Conservation (phyloP, 768 basidiomycete genomes). For the Omphalotus guepiniiformis region DNA sequence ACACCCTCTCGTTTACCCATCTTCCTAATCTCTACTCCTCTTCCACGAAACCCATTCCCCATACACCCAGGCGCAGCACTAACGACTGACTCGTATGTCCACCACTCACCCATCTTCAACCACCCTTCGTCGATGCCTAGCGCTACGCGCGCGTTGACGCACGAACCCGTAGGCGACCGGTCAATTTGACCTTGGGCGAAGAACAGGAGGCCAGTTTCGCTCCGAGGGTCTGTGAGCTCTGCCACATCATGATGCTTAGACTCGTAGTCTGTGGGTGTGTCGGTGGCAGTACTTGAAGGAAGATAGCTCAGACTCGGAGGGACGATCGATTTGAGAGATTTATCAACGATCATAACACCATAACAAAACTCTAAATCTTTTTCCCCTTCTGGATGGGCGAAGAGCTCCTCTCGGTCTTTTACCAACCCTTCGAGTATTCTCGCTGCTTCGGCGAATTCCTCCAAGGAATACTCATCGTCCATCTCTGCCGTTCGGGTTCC, state of each 20-base stretch:
- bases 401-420: slow-evolving; percentile 17
- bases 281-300: not conserved
- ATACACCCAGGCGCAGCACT: slow-evolving; percentile 16
- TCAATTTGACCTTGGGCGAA: slow-evolving; percentile 37
- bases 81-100: slow-evolving; percentile 31
- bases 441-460: slow-evolving; percentile 27
- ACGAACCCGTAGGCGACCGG: slow-evolving; percentile 35
- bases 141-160: slow-evolving; percentile 34
- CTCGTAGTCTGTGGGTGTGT: not conserved
- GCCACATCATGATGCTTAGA: not conserved
- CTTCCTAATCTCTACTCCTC: slow-evolving; percentile 21
- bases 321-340: too few species aligned
- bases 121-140: slow-evolving; percentile 28
- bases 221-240: too few species aligned
- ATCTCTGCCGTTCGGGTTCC: not conserved
- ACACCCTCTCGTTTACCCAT: slow-evolving; percentile 10
- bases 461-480: slow-evolving; percentile 9
- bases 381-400: slow-evolving; percentile 27
- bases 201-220: slow-evolving; percentile 27
- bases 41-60: slow-evolving; percentile 23
- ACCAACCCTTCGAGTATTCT: slow-evolving; percentile 17
- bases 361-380: slow-evolving; percentile 32
- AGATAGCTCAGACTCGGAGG: too few species aligned
- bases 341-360: slow-evolving; percentile 33
- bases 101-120: slow-evolving; percentile 18